phyloP scores from a whole-genome alignment of 768 basidiomycete genomes.

The Leccinum broughii region DNA sequence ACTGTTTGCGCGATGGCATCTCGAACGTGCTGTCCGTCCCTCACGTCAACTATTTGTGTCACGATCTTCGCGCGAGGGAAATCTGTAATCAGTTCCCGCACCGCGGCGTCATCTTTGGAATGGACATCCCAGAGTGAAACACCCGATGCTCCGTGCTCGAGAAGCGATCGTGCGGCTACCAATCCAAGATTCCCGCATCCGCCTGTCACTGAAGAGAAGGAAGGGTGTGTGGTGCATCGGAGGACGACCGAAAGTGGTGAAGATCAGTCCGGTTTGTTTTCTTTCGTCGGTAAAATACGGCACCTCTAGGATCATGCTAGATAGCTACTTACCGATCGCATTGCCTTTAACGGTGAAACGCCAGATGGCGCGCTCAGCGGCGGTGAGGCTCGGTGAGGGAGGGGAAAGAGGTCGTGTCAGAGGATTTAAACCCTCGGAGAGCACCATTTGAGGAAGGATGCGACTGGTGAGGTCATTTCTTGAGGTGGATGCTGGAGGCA shows the following conservation, averaged over 20 bases:
- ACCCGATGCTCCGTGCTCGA: constrained; percentile 43
- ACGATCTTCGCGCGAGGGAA: constrained; percentile 36
- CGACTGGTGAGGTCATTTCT: constrained; percentile 32
- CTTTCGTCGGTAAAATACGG: background rate
- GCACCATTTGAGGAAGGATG: constrained; percentile 33
- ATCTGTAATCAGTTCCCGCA: constrained; percentile 25
- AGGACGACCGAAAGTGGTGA: background rate
- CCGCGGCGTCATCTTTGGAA: constrained; percentile 2
- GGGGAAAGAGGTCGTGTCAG: constrained; percentile 31
- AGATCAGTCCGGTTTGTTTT: background rate
- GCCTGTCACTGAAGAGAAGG: constrained; percentile 38
- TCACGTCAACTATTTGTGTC: constrained; percentile 37
- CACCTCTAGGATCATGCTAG: background rate
- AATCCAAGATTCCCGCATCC: constrained; percentile 43
- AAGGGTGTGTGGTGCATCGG: background rate
- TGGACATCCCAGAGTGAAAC: constrained; percentile 30
- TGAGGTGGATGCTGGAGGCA: constrained; percentile 6
- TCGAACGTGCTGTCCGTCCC: constrained; percentile 23
- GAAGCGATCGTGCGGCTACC: constrained; percentile 39
- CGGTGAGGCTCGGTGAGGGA: constrained; percentile 15
- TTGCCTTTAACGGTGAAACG: constrained; percentile 43
- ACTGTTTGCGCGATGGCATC: constrained; percentile 29
- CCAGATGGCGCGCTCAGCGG: constrained; percentile 31
- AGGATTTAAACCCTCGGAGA: constrained; percentile 36
- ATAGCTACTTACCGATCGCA: constrained; percentile 36